phyloP scores from a whole-genome alignment of 73 alveolate species.

The Paramecium tetraurelia region DNA sequence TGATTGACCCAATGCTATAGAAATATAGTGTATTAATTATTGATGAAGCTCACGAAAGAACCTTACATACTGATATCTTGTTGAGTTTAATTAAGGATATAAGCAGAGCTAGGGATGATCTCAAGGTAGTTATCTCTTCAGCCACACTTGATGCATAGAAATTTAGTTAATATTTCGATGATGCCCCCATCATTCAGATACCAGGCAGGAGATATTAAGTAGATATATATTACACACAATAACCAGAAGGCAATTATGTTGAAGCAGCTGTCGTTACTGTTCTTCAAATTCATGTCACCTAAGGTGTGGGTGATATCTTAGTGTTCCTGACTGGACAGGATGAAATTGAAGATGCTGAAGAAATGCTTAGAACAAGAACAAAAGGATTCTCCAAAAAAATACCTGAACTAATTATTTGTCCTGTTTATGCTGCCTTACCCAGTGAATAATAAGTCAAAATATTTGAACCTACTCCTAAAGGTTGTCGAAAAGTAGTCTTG shows the following conservation, averaged over 20 bases:
- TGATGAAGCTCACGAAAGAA: conserved; percentile 99
- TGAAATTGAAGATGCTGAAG: conserved; percentile 98
- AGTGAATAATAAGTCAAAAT: conserved; percentile 99
- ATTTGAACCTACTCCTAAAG: conserved; percentile 98
- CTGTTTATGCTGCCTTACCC: conserved; percentile 98
- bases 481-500: conserved; percentile 94
- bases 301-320: conserved; percentile 98
- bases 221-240: conserved; percentile 94
- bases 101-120: conserved; percentile 91
- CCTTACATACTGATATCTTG: conserved; percentile 99
- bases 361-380: conserved; percentile 89
- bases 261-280: conserved; percentile 98
- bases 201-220: conserved; percentile 99
- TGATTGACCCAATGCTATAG: conserved; percentile 81
- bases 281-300: conserved; percentile 97
- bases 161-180: conserved; percentile 95
- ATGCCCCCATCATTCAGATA: conserved; percentile 92
- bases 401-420: conserved; percentile 93
- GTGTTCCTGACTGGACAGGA: conserved; percentile 99
- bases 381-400: conserved; percentile 95
- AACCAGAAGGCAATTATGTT: conserved; percentile 99
- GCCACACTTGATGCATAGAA: conserved; percentile 99
- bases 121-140: conserved; percentile 95
- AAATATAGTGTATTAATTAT: conserved; percentile 87
- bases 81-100: conserved; percentile 89